phyloP scores from a whole-genome alignment of 2,329 filamentous ascomycete species.

The Arthrinium puccinioides region DNA sequence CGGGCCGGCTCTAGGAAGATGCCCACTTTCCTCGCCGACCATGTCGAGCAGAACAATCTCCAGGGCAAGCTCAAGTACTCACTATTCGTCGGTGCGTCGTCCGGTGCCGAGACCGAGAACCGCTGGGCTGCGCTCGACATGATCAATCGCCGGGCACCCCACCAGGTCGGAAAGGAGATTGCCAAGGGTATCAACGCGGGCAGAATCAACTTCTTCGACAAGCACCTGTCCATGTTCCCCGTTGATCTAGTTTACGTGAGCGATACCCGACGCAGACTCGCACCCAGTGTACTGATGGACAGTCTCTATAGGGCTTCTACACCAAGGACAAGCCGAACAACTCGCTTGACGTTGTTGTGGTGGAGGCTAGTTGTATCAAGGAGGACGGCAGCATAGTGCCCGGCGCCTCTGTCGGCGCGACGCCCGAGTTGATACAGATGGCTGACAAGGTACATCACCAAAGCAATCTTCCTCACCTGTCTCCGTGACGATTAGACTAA shows the following conservation, averaged over 20 bases:
- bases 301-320: slow-evolving; percentile 72
- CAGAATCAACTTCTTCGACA: slow-evolving; percentile 87
- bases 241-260: slow-evolving; percentile 72
- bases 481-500: neutral
- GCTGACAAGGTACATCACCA: slow-evolving; percentile 76
- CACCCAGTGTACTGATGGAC: too few relatives aligned
- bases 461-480: neutral
- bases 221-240: slow-evolving; percentile 90
- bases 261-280: slow-evolving; percentile 3
- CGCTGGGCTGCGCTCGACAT: slow-evolving; percentile 85
- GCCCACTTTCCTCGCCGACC: slow-evolving; percentile 75
- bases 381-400: slow-evolving; percentile 85
- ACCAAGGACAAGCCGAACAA: slow-evolving; percentile 71
- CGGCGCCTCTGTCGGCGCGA: slow-evolving; percentile 78
- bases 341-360: slow-evolving; percentile 73
- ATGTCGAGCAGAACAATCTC: slow-evolving; percentile 80
- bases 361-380: slow-evolving; percentile 81
- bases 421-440: slow-evolving; percentile 81
- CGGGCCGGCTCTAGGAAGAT: slow-evolving; percentile 56
- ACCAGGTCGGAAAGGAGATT: slow-evolving; percentile 87
- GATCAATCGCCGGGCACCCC: slow-evolving; percentile 78
- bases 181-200: slow-evolving; percentile 86
- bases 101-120: slow-evolving; percentile 84
- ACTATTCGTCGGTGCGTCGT: slow-evolving; percentile 84
- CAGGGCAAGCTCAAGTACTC: slow-evolving; percentile 81